Base-by-base conservation (phyloP, 139 green algal genomes). In the Ettlia oleoabundans region DNA sequence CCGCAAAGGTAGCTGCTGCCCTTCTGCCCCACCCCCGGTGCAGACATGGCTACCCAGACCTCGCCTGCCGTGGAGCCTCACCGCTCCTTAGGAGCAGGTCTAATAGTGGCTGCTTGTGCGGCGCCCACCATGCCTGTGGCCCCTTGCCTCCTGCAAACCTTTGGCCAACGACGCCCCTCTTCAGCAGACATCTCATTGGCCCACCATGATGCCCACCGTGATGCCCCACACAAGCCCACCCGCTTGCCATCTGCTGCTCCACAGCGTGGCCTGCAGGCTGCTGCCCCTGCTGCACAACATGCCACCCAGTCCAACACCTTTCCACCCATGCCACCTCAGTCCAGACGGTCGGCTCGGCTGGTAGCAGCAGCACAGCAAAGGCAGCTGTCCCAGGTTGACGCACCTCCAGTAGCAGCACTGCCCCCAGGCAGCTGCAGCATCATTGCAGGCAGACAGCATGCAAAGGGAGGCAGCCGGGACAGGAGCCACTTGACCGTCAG, bases 1-100 rank as follows among this genome's bases (percentile, higher is more conserved):
- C n/a, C n/a, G n/a, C n/a, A n/a, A n/a, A n/a, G n/a, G 32, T 22
- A 26, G 64, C 64, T 42, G 32, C 8, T 19, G 32, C 32, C n/a
- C 18, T 5, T n/a, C 4, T 2, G n/a, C 33, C 32, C 65, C 35
- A 65, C 30, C 10, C 3, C 43, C 6, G n/a, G 1, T 43, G 43
- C 73, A 80, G 73, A 80, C 35, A 80, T 80, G 73, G 73, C 73
- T 26, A 68, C 53, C 35, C 73, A 80, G 53, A 80, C 73, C 22
- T 80, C 73, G 9, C 73, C 73, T 24, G 42, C 35, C 22, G 28
- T 28, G 19, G 47, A 26, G 28, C 13, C 47, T 10, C n/a, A 58
- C 10, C 13, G 47, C 47, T 10, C 47, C 47, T 58, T 15, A 15
- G 47, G 47, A 58, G 47, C 47, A n/a, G n/a, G n/a, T n/a, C n/a